Conservation (phyloP, 306 rosid genomes). For the Carpinus fangiana region DNA sequence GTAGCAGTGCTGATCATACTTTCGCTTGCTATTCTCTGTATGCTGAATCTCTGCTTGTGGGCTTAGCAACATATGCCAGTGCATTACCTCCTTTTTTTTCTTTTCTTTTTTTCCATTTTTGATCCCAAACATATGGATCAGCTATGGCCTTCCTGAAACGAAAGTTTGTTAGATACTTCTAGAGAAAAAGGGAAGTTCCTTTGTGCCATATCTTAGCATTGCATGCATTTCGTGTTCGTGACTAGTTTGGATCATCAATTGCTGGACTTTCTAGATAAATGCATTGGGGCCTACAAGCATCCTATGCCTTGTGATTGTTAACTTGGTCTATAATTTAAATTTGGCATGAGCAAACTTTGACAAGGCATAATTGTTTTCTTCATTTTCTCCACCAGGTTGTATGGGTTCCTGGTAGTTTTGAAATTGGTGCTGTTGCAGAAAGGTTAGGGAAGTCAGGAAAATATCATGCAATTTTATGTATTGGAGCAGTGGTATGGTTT, state of each 20-base stretch:
- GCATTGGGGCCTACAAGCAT: not conserved
- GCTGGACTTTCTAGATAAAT: not conserved
- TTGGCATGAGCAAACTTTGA: constrained; percentile 20
- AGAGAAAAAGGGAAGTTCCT: not conserved
- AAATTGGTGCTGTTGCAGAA: constrained; percentile 76
- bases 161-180: not conserved
- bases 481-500: constrained; percentile 91
- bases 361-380: constrained; percentile 21
- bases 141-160: not conserved
- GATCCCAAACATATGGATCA: not conserved
- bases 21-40: not conserved
- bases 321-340: constrained; percentile 10
- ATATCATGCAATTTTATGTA: constrained; percentile 81
- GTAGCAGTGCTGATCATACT: not conserved
- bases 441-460: constrained; percentile 71
- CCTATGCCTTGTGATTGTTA: not conserved
- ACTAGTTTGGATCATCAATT: not conserved
- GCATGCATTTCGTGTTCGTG: not conserved
- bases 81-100: too few species aligned
- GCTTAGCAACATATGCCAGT: not conserved
- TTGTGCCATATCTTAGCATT: not conserved
- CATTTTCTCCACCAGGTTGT: constrained; percentile 58
- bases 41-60: not conserved
- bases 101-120: not conserved
- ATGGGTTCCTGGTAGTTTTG: constrained; percentile 98